These are phyloP conservation scores for Shiraia bambusicola DNA, from an alignment of 2,329 filamentous ascomycete genomes.

Conservation along the genomic window DNA sequence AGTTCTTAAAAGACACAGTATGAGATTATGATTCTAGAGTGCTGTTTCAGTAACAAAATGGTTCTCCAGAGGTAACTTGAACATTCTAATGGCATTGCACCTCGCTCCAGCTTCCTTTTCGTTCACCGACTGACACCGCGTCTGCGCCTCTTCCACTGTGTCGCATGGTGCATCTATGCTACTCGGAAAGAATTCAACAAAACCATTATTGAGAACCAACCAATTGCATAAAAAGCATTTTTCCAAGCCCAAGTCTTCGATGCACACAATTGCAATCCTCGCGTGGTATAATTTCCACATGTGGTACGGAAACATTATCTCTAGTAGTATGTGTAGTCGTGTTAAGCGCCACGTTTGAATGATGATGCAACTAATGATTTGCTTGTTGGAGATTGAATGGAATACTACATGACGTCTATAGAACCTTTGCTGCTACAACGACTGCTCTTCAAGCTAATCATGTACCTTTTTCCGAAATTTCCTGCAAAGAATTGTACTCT, in stretches of 20 bases:
- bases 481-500: slow-evolving; percentile 47
- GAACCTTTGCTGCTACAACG: too few relatives aligned
- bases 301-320: slow-evolving; percentile 47
- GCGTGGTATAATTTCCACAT: slow-evolving; percentile 46
- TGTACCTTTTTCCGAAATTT: slow-evolving; percentile 48
- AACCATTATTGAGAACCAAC: slow-evolving; percentile 7
- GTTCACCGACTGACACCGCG: slow-evolving; percentile 32
- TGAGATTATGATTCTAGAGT: too few relatives aligned
- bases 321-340: slow-evolving; percentile 45
- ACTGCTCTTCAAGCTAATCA: too few relatives aligned
- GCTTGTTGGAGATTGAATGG: slow-evolving; percentile 47
- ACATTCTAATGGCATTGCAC: slow-evolving; percentile 28
- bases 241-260: slow-evolving; percentile 44
- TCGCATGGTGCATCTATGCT: slow-evolving; percentile 30
- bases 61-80: slow-evolving; percentile 31
- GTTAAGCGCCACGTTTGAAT: slow-evolving; percentile 40
- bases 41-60: too few relatives aligned
- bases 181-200: neutral
- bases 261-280: slow-evolving; percentile 46
- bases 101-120: slow-evolving; percentile 31
- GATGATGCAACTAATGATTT: slow-evolving; percentile 50
- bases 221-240: slow-evolving; percentile 47
- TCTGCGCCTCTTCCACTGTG: slow-evolving; percentile 30
- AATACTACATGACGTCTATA: slow-evolving; percentile 38
- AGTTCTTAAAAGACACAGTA: too few relatives aligned